These are phyloP conservation scores for Trichoderma sp. DNA, from an alignment of 2,329 filamentous ascomycete genomes.

Conservation along the genomic window DNA sequence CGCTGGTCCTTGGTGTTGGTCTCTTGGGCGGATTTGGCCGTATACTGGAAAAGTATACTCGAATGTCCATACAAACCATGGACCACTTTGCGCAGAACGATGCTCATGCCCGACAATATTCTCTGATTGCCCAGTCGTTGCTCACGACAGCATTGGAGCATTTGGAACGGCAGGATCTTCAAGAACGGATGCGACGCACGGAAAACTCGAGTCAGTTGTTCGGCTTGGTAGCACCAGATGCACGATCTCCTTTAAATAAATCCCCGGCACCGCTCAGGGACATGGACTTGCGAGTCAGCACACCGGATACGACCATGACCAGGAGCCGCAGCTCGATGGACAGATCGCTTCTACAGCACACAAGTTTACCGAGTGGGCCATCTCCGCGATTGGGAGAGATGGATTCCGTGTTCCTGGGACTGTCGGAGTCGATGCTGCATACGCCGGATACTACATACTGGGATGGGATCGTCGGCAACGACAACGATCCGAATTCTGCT, in stretches of 20 bases:
- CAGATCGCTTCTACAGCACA: slow-evolving; percentile 29
- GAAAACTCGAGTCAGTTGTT: slow-evolving; percentile 56
- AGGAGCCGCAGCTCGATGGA: slow-evolving; percentile 31
- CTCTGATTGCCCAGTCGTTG: slow-evolving; percentile 54
- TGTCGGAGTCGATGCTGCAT: slow-evolving; percentile 41
- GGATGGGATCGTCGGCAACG: slow-evolving; percentile 40
- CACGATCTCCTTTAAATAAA: slow-evolving; percentile 20
- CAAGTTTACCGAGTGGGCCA: slow-evolving; percentile 28
- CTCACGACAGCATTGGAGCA: slow-evolving; percentile 48
- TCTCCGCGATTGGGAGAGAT: slow-evolving; percentile 40
- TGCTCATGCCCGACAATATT: slow-evolving; percentile 54
- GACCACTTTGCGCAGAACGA: slow-evolving; percentile 53
- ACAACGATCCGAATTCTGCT: slow-evolving; percentile 46
- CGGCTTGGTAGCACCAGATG: slow-evolving; percentile 45
- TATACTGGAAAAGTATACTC: slow-evolving; percentile 52
- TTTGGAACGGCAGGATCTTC: slow-evolving; percentile 49
- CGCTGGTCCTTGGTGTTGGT: slow-evolving; percentile 53
- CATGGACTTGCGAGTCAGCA: slow-evolving; percentile 21
- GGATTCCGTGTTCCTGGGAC: slow-evolving; percentile 41
- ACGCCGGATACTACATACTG: slow-evolving; percentile 46
- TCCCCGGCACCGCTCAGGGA: slow-evolving; percentile 22
- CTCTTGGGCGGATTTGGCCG: slow-evolving; percentile 54
- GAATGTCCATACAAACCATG: slow-evolving; percentile 49
- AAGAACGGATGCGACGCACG: slow-evolving; percentile 48
- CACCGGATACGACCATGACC: slow-evolving; percentile 22